A percentile compares a stretch with the other conserved stretches of the same genome.
phyloP scores from a whole-genome alignment of 768 basidiomycete species.

The Floccularia luteovirens region DNA sequence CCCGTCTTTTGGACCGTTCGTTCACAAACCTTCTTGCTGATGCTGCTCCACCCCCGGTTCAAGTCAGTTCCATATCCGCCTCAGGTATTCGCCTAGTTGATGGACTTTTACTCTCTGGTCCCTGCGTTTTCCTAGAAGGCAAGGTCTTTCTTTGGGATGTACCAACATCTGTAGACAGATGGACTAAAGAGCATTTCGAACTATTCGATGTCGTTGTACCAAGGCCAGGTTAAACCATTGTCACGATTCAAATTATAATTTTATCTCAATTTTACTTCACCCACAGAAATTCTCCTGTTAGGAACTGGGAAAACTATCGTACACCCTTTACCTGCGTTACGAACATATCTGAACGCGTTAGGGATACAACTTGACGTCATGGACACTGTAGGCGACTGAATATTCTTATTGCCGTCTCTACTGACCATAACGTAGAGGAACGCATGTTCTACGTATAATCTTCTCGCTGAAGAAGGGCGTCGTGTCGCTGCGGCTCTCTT shows the following conservation, averaged over 20 bases:
- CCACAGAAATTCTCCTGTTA: slow-evolving; percentile 78
- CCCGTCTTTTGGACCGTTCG: slow-evolving; percentile 26
- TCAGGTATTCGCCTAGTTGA: slow-evolving; percentile 67
- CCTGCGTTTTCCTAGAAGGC: slow-evolving; percentile 81
- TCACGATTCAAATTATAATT: background rate
- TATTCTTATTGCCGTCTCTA: background rate
- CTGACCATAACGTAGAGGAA: slow-evolving; percentile 49
- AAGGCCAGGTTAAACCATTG: slow-evolving; percentile 64
- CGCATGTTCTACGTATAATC: slow-evolving; percentile 92
- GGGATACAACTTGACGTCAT: slow-evolving; percentile 89
- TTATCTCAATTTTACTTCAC: background rate
- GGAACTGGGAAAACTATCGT: slow-evolving; percentile 75
- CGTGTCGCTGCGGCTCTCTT: slow-evolving; percentile 89
- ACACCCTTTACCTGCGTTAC: slow-evolving; percentile 61
- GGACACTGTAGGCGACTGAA: slow-evolving; percentile 56
- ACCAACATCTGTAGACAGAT: slow-evolving; percentile 58
- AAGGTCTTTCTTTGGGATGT: slow-evolving; percentile 90
- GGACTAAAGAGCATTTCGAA: slow-evolving; percentile 68
- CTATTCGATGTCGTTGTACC: slow-evolving; percentile 80
- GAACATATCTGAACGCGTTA: slow-evolving; percentile 58
- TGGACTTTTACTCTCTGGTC: slow-evolving; percentile 68
- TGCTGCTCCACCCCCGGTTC: slow-evolving; percentile 60
- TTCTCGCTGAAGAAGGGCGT: slow-evolving; percentile 89
- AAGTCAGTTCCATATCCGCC: slow-evolving; percentile 58
- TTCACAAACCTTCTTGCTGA: slow-evolving; percentile 73